phyloP scores from a whole-genome alignment of 2,329 filamentous ascomycete genomes.

The Pseudopithomyces chartarum region DNA sequence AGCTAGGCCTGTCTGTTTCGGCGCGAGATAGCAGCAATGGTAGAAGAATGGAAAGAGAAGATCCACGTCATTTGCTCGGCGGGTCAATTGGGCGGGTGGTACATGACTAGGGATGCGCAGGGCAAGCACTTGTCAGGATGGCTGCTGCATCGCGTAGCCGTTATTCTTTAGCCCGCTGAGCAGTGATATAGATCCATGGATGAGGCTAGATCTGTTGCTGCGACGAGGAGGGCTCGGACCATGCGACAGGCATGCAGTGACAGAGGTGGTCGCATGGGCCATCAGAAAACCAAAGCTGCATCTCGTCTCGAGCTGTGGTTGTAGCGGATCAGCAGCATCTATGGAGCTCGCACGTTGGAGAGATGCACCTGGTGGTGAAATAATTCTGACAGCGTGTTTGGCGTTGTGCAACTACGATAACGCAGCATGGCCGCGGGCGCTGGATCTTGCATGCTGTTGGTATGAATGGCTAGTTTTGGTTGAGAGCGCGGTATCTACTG shows the following conservation, averaged over 20 bases:
- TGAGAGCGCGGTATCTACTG: conserved; percentile 16
- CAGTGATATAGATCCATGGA: conserved; percentile 24
- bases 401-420: conserved; percentile 47
- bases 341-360: conserved; percentile 26
- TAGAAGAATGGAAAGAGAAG: conserved; percentile 32
- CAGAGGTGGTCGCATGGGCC: conserved; percentile 8
- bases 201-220: conserved; percentile 41
- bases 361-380: conserved; percentile 29
- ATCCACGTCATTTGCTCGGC: conserved; percentile 46
- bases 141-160: conserved; percentile 35
- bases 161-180: conserved; percentile 42
- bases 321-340: conserved; percentile 41
- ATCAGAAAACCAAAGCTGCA: conserved; percentile 9
- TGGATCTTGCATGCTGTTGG: conserved; percentile 16
- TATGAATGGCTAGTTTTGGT: conserved; percentile 22
- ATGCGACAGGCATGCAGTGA: conserved; percentile 17
- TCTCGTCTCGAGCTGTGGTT: conserved; percentile 28
- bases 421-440: conserved; percentile 25
- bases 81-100: conserved; percentile 42
- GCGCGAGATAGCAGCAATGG: conserved; percentile 41
- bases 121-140: conserved; percentile 29
- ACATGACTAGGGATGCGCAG: conserved; percentile 42
- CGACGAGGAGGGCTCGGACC: conserved; percentile 20
- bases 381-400: conserved; percentile 22
- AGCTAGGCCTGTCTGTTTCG: conserved; percentile 33